A percentile compares a stretch with the other conserved stretches of the same genome.
Conservation (phyloP, 2,329 filamentous ascomycete genomes). For the Aspergillus luchuensis region DNA sequence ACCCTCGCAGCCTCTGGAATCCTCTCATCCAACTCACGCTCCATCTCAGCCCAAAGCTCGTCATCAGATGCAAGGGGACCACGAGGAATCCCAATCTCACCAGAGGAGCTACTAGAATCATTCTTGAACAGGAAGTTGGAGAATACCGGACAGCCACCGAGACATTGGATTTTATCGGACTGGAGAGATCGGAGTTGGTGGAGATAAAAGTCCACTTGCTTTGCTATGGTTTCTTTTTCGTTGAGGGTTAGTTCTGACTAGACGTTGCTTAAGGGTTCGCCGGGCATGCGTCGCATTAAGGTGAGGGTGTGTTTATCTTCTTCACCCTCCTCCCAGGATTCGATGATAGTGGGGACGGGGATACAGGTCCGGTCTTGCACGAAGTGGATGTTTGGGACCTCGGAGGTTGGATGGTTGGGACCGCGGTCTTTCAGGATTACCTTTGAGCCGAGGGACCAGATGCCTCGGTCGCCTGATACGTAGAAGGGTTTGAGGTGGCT, state of each 20-base stretch:
- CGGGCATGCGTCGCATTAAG: constrained; percentile 19
- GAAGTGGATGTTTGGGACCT: constrained; percentile 23
- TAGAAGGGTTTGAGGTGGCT: constrained; percentile 22
- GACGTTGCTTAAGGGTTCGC: constrained; percentile 17
- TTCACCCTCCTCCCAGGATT: constrained; percentile 21
- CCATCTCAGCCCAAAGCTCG: constrained; percentile 18
- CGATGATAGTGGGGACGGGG: constrained; percentile 22
- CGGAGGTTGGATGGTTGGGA: constrained; percentile 12
- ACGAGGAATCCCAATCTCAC: too few species aligned
- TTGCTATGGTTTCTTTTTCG: constrained; percentile 27
- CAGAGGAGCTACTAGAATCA: too few species aligned
- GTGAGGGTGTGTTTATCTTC: constrained; percentile 13
- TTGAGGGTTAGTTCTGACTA: constrained; percentile 19
- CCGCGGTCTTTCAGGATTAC: constrained; percentile 33
- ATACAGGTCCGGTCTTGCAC: constrained; percentile 25
- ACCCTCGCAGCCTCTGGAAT: constrained; percentile 2
- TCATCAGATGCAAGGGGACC: constrained; percentile 17
- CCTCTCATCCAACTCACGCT: constrained; percentile 7
- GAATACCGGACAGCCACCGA: constrained; percentile 16
- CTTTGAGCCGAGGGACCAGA: constrained; percentile 35
- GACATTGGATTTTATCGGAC: constrained; percentile 18
- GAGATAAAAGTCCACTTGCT: constrained; percentile 25
- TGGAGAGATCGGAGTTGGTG: constrained; percentile 23
- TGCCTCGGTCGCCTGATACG: constrained; percentile 26
- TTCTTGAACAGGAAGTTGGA: constrained; percentile 16